These are phyloP conservation scores for Dittrichia graveolens DNA, from an alignment of 129 eudicot genomes.

Conservation along the genomic window DNA sequence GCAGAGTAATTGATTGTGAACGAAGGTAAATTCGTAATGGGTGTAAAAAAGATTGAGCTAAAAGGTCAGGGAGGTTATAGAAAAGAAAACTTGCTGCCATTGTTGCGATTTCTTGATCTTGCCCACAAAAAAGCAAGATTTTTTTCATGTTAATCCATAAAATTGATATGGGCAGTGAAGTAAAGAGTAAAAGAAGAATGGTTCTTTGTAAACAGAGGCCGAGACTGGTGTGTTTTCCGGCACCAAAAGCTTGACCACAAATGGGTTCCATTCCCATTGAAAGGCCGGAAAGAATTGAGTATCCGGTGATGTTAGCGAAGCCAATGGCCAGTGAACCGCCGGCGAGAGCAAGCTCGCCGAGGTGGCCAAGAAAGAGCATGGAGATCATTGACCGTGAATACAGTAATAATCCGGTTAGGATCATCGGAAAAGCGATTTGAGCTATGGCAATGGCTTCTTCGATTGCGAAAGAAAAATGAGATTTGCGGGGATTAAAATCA, in stretches of 20 bases:
- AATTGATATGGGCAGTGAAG: slow-evolving; percentile 57
- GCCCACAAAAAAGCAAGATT: slow-evolving; percentile 58
- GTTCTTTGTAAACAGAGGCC: slow-evolving; percentile 68
- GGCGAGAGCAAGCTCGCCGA: slow-evolving; percentile 68
- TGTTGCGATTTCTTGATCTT: slow-evolving; percentile 62
- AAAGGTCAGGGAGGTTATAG: slow-evolving; percentile 66
- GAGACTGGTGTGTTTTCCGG: slow-evolving; percentile 49
- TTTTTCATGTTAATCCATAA: slow-evolving; percentile 65
- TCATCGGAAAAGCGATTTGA: slow-evolving; percentile 73
- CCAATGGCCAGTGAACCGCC: slow-evolving; percentile 85
- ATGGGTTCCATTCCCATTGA: slow-evolving; percentile 96
- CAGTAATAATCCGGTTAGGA: slow-evolving; percentile 68
- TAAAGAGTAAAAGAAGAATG: slow-evolving; percentile 46
- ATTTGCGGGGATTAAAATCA: slow-evolving; percentile 35
- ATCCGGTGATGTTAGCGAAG: slow-evolving; percentile 87
- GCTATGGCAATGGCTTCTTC: slow-evolving; percentile 50
- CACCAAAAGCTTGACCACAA: slow-evolving; percentile 88
- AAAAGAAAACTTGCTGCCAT: slow-evolving; percentile 67
- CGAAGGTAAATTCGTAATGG: slow-evolving; percentile 82
- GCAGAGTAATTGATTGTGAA: slow-evolving; percentile 68
- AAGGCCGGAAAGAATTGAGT: slow-evolving; percentile 80
- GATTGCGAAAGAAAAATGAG: slow-evolving; percentile 42
- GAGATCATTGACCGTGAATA: slow-evolving; percentile 92
- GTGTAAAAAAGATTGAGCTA: slow-evolving; percentile 72
- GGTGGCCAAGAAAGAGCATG: slow-evolving; percentile 76